Base-by-base conservation (phyloP, 192 early-diverging fungal species). In the Coemansia sp. region DNA sequence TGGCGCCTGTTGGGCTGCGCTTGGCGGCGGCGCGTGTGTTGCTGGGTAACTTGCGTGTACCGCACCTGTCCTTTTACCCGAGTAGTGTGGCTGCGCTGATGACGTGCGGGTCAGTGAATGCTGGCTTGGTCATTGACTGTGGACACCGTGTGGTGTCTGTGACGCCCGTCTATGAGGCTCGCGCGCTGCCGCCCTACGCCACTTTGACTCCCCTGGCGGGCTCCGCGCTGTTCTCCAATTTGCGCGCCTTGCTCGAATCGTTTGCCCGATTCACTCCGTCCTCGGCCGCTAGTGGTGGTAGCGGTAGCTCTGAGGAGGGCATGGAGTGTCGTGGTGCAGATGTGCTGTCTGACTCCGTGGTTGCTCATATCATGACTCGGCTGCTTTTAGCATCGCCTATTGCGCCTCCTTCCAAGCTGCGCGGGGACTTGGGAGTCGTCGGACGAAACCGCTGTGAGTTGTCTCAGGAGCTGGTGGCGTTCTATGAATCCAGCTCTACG, bases 91-190 rank as follows among this genome's bases (percentile, higher is more conserved):
- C 90, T 27, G 88, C 93, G 1, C 67, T 97, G 42, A 69, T 94
- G 60, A 91, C 92, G 4, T 87, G 89, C 12, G 96, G 96, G 7
- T 67, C 75, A 15, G 86, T 86, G 8, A 19, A 8, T 3, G 89
- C 87, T 6, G 96, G 96, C 1, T 75, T 97, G 58, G 94, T 97
- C 1, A 82, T 97, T 19, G 94, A 97, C 72, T 91, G 90, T 66
- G 96, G 94, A 0, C 85, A 93, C 64, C 71, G 93, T 17, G 87
- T 88, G 42, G 89, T 90, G 7, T 87, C 87, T 6, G 91, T 92
- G 4, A 62, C 92, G 42, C 94, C 94, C 32, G 94, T 97, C 4
- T 82, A 72, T 17, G 79, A 82, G 24, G 39, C 62, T 31, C 64
- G 79, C 19, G 63, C 60, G 15, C 24, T 82, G 49, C 27, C 19